These are phyloP conservation scores for Trichoderma aggressivum DNA, from an alignment of 2,329 filamentous ascomycete species.

Conservation along the genomic window DNA sequence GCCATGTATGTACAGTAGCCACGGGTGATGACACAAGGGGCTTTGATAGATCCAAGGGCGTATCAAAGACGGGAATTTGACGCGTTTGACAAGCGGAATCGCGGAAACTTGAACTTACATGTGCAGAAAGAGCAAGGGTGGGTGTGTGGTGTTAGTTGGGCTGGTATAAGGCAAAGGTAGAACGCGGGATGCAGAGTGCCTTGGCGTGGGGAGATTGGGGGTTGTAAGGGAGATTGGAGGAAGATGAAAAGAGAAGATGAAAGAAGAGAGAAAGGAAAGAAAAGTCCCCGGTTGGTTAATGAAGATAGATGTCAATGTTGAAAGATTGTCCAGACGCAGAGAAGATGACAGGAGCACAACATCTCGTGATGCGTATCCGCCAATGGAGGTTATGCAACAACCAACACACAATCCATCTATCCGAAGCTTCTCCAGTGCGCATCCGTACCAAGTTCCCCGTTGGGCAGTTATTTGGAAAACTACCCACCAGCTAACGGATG, in stretches of 20 bases:
- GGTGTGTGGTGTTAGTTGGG: not conserved
- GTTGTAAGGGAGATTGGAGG: too few relatives aligned
- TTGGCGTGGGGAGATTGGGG: not conserved
- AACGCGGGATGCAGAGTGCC: not conserved
- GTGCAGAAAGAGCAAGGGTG: not conserved
- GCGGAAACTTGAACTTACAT: not conserved
- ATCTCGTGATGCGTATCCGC: conserved; percentile 1
- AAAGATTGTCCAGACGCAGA: not conserved
- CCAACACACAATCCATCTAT: not conserved
- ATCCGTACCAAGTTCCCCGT: not conserved
- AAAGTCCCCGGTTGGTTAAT: not conserved
- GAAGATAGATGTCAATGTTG: not conserved
- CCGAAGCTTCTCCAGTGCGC: not conserved
- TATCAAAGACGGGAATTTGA: not conserved
- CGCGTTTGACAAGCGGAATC: not conserved
- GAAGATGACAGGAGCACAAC: not conserved
- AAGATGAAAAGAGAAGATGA: not conserved
- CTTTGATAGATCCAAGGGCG: not conserved
- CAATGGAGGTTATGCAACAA: conserved; percentile 24
- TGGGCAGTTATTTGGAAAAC: not conserved
- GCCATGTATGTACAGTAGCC: not conserved
- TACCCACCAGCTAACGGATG: not conserved
- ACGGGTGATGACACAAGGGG: not conserved
- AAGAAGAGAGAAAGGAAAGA: not conserved
- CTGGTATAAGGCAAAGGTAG: not conserved